phyloP scores from a whole-genome alignment of 2,329 filamentous ascomycete species.

The Alternaria sp. region DNA sequence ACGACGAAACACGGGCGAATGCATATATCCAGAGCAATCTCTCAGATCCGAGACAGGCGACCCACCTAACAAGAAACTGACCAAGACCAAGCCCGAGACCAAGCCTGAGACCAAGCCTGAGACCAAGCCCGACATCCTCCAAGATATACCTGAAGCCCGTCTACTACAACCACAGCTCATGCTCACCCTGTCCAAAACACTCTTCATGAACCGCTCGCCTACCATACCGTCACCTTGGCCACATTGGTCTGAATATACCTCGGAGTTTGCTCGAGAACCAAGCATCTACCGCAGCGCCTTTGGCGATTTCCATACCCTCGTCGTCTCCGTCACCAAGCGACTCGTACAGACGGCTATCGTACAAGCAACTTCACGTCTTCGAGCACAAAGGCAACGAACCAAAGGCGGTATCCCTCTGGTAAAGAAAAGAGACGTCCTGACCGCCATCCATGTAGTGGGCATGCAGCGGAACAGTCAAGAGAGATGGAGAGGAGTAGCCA shows the following conservation, averaged over 20 bases:
- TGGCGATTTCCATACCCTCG: conserved; percentile 76
- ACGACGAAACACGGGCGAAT: conserved; percentile 14
- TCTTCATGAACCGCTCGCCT: conserved; percentile 52
- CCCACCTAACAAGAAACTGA: neutral
- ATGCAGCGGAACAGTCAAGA: conserved; percentile 57
- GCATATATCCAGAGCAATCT: conserved; percentile 17
- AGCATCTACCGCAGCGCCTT: conserved; percentile 78
- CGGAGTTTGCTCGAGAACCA: conserved; percentile 58
- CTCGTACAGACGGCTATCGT: conserved; percentile 75
- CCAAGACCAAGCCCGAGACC: neutral
- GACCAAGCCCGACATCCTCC: conserved; percentile 25
- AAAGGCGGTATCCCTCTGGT: conserved; percentile 50
- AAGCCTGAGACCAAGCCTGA: neutral
- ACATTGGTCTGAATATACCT: conserved; percentile 45
- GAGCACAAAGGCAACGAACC: conserved; percentile 55
- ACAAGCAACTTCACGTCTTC: conserved; percentile 73
- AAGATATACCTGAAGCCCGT: conserved; percentile 45
- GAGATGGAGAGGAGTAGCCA: conserved; percentile 63
- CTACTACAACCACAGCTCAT: conserved; percentile 42
- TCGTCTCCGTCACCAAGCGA: conserved; percentile 72
- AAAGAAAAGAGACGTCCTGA: conserved; percentile 60
- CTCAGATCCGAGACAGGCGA: conserved; percentile 6
- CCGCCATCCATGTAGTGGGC: conserved; percentile 64
- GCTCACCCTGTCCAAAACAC: conserved; percentile 40
- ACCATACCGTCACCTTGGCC: conserved; percentile 38